Evolutionary conservation across 495 filamentous ascomycete species (phyloP), one percentile per base, ranked within the genome.

Genomic region (Entonaema liquescens): DNA sequence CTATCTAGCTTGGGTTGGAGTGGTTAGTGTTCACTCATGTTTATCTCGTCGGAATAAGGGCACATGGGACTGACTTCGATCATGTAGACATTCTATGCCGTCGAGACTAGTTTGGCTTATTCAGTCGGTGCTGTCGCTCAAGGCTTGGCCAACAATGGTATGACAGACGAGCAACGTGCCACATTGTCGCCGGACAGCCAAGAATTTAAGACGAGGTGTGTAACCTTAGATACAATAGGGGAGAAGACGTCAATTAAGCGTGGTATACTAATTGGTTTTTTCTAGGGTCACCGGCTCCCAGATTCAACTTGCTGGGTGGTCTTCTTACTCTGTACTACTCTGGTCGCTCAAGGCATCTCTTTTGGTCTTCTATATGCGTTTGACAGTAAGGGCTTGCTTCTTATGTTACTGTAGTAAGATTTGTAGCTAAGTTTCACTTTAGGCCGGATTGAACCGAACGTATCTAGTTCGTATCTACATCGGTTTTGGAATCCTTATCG

Each of bases 131-230:
- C 75, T 59, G 80, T 80, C 66, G 88, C 82, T 54, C 73, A 79
- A 19, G 88, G 88, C 1, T 80, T 90, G 29, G 87, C 87, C 29
- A 90, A 90, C 72, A 89, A 88, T 73, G 70, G 83, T 67, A 89
- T 90, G 86, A 87, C 87, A 4, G 82, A 85, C 38, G 81, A 81
- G 19, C 70, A 87, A 60, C 80, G 88, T 21, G 71, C 65, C 7
- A 59, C 79, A 0, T 76, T 90, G 8, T 76, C 78, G 11, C 80
- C 84, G 1, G 63, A 73, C n/a, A 83, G 82, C 13, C 62, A 77
- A 8, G 87, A 89, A 70, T 89, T 82, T 55, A 71, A 58, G 4
- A 70, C 74, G 50, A 77, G 80, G 77, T 78, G 58, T 15, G 68
- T 33, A 6, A 33, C 36, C 17, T 25, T 0, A 53, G 8, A 36